Evolutionary conservation across 192 early-diverging fungal species (phyloP).

Genomic region (Umbelopsis sp.): DNA sequence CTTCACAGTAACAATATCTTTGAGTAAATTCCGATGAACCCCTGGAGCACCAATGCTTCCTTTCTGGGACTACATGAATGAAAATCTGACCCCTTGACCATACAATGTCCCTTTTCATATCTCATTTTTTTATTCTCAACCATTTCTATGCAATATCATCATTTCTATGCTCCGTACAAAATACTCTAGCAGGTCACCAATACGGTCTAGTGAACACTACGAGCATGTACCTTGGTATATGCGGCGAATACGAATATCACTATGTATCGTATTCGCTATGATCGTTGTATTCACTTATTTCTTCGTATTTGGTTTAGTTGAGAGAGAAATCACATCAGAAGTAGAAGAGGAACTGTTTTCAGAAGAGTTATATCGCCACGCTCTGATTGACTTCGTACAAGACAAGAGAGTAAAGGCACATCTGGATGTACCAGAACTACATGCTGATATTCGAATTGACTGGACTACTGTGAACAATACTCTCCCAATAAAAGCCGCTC

Average conservation of each 20-base stretch:
- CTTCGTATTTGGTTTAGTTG: neutral
- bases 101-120: neutral
- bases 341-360: neutral
- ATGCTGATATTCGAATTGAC: neutral
- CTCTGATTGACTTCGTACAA: neutral
- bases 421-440: neutral
- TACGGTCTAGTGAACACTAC: neutral
- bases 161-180: neutral
- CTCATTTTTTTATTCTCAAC: neutral
- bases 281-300: neutral
- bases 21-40: too few relatives aligned
- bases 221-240: neutral
- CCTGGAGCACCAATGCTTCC: neutral
- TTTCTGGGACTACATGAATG: neutral
- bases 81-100: neutral
- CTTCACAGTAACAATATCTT: too few relatives aligned
- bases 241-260: neutral
- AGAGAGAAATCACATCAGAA: neutral
- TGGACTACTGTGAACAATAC: neutral
- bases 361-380: constrained; percentile 6
- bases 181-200: neutral
- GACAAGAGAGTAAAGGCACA: neutral
- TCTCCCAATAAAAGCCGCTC: constrained; percentile 51
- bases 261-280: neutral
- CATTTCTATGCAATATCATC: neutral